phyloP scores from a whole-genome alignment of 148 eudicot genomes.

The Amaranthus palmeri region DNA sequence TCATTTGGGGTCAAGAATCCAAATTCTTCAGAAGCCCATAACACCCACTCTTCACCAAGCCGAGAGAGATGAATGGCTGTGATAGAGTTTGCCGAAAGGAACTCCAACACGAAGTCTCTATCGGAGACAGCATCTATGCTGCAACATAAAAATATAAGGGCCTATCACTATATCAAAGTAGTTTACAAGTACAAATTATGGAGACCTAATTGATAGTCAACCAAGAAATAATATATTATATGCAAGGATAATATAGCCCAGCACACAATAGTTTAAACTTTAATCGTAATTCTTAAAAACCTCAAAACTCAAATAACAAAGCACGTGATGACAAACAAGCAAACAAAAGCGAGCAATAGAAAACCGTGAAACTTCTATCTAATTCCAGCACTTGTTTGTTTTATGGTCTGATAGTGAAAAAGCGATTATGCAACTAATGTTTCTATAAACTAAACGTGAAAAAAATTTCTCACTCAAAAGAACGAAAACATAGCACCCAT shows the following conservation, averaged over 20 bases:
- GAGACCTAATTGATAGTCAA: neutral
- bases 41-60: constrained; percentile 98
- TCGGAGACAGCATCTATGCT: constrained; percentile 99
- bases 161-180: neutral
- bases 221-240: no score
- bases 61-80: constrained; percentile 92
- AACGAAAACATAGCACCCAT: neutral
- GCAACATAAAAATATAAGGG: constrained; percentile 26
- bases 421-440: no score
- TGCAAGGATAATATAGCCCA: no score
- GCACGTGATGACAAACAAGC: neutral
- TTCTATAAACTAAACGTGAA: no score
- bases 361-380: neutral
- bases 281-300: neutral
- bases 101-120: constrained; percentile 92
- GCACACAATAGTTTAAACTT: no score
- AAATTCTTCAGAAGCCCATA: constrained; percentile 98
- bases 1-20: constrained; percentile 91
- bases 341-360: neutral
- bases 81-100: constrained; percentile 90
- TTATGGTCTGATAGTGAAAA: no score
- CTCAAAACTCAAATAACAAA: neutral
- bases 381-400: no score
- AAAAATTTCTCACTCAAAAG: no score
- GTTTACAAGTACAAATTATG: neutral